Evolutionary conservation across 1,139 yeast species (phyloP).

Genomic region (Hyphopichia fennica): DNA sequence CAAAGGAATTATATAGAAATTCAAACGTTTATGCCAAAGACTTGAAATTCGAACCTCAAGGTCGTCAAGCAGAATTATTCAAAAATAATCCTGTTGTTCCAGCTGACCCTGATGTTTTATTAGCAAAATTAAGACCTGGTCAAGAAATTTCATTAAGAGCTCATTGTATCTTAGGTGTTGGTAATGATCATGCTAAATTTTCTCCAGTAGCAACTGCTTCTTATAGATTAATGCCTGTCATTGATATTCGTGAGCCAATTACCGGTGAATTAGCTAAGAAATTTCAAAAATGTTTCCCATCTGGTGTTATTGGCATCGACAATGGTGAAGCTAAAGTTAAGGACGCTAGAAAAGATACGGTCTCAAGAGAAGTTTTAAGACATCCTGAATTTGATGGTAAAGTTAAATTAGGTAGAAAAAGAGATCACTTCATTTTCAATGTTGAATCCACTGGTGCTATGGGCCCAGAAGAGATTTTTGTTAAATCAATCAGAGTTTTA

Average conservation of each 20-base stretch:
- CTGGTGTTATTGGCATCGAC: constrained; percentile 84
- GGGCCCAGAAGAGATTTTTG: constrained; percentile 93
- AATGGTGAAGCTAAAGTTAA: constrained; percentile 75
- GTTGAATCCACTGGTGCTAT: constrained; percentile 96
- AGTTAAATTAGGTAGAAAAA: constrained; percentile 85
- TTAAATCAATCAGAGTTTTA: constrained; percentile 82
- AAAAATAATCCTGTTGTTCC: constrained; percentile 72
- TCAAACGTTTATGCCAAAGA: constrained; percentile 87
- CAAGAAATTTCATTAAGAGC: constrained; percentile 91
- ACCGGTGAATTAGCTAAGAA: constrained; percentile 73
- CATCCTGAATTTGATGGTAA: constrained; percentile 87
- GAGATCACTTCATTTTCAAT: constrained; percentile 92
- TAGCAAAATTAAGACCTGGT: constrained; percentile 94
- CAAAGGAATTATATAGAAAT: constrained; percentile 78
- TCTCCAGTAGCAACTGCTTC: constrained; percentile 98
- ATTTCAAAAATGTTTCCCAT: constrained; percentile 88
- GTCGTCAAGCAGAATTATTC: constrained; percentile 72
- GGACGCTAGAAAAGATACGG: constrained; percentile 93
- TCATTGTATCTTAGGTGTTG: constrained; percentile 89
- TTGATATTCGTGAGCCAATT: constrained; percentile 74
- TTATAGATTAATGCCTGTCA: constrained; percentile 92
- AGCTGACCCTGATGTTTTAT: constrained; percentile 80
- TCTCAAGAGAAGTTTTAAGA: constrained; percentile 91
- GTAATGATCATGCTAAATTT: constrained; percentile 94
- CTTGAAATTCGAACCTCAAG: constrained; percentile 88